Percentiles rank a stretch among this genome's conserved stretches.
Conservation (phyloP, 1,139 yeast species). For the Petasospora fabianii region DNA sequence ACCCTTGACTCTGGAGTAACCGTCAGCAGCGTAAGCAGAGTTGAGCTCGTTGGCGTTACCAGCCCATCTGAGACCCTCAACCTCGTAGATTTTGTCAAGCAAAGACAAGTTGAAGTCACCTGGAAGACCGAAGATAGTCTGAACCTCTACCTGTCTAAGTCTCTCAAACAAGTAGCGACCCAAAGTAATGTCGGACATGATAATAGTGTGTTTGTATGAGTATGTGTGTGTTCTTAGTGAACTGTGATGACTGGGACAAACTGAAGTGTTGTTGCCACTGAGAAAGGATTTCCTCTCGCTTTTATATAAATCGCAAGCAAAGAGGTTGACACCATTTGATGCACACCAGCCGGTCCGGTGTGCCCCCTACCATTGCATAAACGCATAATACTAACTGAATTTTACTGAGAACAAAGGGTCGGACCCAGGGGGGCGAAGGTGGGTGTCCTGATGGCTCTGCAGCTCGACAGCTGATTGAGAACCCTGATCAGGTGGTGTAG, state of each 20-base stretch:
- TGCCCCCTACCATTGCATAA: constrained; percentile 17
- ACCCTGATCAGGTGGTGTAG: too few relatives aligned
- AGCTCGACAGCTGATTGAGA: too few relatives aligned
- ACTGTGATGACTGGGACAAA: not conserved
- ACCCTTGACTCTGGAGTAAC: constrained; percentile 56
- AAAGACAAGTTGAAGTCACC: constrained; percentile 70
- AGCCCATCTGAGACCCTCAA: constrained; percentile 53
- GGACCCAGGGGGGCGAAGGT: not conserved
- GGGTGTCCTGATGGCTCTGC: too few relatives aligned
- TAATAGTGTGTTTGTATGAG: constrained; percentile 6
- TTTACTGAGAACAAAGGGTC: not conserved
- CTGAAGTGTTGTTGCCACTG: not conserved
- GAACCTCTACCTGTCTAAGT: constrained; percentile 38
- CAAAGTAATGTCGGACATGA: constrained; percentile 37
- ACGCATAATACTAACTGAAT: constrained; percentile 16
- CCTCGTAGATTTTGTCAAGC: constrained; percentile 62
- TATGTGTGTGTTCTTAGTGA: constrained; percentile 2
- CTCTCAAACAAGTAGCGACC: constrained; percentile 61
- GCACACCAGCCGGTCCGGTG: constrained; percentile 7
- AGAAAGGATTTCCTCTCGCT: not conserved
- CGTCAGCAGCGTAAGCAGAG: constrained; percentile 77
- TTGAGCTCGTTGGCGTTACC: constrained; percentile 63
- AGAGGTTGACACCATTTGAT: constrained; percentile 23
- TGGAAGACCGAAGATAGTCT: constrained; percentile 78
- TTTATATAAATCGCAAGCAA: constrained; percentile 1